Percentiles rank a stretch among this genome's conserved stretches.
phyloP scores from a whole-genome alignment of 371 early-diverging fungal species.

The Rhizomucor pusillus region DNA sequence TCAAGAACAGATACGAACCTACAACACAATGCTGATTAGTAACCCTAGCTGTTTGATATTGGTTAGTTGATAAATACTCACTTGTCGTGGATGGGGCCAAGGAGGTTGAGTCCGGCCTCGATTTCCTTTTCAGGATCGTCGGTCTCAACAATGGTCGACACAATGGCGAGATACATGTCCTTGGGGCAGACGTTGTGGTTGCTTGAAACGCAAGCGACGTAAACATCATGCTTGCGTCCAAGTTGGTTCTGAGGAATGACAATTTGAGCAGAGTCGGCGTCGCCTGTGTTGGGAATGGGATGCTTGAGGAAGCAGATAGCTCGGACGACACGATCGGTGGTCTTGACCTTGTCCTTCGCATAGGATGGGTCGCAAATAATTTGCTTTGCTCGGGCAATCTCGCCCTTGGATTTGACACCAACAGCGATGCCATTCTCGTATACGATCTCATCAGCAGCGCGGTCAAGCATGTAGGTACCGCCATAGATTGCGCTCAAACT shows the following conservation, averaged over 20 bases:
- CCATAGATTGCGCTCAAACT: conserved; percentile 95
- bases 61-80: conserved; percentile 7
- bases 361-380: conserved; percentile 98
- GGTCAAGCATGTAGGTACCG: conserved; percentile 97
- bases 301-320: conserved; percentile 93
- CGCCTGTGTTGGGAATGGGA: conserved; percentile 89
- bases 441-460: conserved; percentile 88
- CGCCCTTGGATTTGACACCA: conserved; percentile 88
- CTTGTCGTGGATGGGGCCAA: conserved; percentile 92
- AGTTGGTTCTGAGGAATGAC: conserved; percentile 97
- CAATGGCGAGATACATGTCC: conserved; percentile 90
- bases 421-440: conserved; percentile 81
- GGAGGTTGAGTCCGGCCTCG: conserved; percentile 79
- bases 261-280: conserved; percentile 90
- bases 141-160: conserved; percentile 93
- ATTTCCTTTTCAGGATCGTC: conserved; percentile 87
- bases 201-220: conserved; percentile 88
- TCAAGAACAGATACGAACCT: conserved; percentile 79
- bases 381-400: conserved; percentile 78
- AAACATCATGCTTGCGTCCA: conserved; percentile 90
- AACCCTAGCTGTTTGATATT: not conserved
- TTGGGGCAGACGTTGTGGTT: conserved; percentile 91
- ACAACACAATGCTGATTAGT: not conserved
- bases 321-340: conserved; percentile 87
- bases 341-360: conserved; percentile 73